Base-by-base conservation (phyloP, 2,329 filamentous ascomycete species). In the Microascus cirrosus region DNA sequence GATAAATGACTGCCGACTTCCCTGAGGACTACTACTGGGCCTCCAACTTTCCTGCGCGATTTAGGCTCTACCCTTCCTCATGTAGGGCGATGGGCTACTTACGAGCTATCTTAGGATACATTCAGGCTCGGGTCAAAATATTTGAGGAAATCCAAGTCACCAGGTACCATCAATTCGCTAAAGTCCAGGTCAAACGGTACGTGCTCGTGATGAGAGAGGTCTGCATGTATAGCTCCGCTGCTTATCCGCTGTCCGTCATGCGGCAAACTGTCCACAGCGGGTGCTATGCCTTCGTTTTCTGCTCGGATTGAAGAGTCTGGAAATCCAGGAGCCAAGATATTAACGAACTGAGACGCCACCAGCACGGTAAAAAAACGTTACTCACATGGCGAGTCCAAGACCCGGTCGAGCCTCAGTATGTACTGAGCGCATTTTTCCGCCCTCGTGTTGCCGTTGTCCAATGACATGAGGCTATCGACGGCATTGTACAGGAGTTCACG, bases 381-480 rank as follows among this genome's bases (percentile, higher is more conserved):
- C 55, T 50, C 13, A 51, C 55, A 50, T 24, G 42, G 55, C 25
- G 55, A 39, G 15, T 56, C 55, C 18, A 56, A 20, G 34, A 51
- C 55, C 7, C 55, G 55, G 18, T 56, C 55, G 7, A 56, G 55
- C n/a, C 34, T 56, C 15, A 56, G 18, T 25, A 56, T 56, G 22
- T 56, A 56, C 42, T 48, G 39, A 13, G 55, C 55, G 55, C 55
- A 56, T 35, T 56, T 51, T 42, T 56, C 55, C n/a, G 55, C 42
- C 36, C 55, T 51, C 25, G 15, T 24, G 50, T 56, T 56, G 18
- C 55, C 55, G 25, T 24, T 35, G 28, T 56, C 55, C 2, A 56
- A 25, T 4, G 28, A 25, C 39, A 42, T 42, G 34, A 56, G 55
- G 18, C 39, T 56, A 13, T 56, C 55, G 18, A 56, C 55, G 15